phyloP scores from a whole-genome alignment of 2,329 filamentous ascomycete species.

The Cyclaneusma minus region DNA sequence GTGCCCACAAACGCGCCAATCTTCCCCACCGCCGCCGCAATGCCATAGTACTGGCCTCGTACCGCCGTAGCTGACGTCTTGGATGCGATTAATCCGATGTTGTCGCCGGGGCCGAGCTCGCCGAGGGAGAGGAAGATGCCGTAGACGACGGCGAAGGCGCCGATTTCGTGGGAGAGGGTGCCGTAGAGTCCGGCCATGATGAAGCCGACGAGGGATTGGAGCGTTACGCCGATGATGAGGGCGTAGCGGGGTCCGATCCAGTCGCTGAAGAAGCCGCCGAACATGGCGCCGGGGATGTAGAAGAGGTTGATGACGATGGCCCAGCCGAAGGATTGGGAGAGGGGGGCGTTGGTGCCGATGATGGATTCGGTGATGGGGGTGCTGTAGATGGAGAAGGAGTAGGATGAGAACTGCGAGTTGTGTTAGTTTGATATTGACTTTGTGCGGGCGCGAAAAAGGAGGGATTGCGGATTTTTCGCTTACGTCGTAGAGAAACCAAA shows the following conservation, averaged over 20 bases:
- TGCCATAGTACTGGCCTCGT: constrained; percentile 62
- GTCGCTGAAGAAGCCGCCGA: constrained; percentile 66
- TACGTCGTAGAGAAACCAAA: constrained; percentile 77
- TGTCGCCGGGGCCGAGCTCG: constrained; percentile 77
- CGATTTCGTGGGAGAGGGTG: constrained; percentile 56
- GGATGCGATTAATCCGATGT: constrained; percentile 73
- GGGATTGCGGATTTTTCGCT: constrained; percentile 12
- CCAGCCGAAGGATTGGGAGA: constrained; percentile 77
- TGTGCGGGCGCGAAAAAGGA: background rate
- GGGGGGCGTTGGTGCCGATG: constrained; percentile 37
- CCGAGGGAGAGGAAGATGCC: constrained; percentile 65
- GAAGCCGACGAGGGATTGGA: constrained; percentile 70
- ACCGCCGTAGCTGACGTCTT: constrained; percentile 83
- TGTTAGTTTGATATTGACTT: constrained; percentile 7
- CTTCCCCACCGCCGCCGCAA: constrained; percentile 60
- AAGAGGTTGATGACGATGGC: constrained; percentile 79
- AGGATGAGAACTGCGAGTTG: constrained; percentile 49
- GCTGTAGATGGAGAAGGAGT: constrained; percentile 77
- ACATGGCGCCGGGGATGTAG: constrained; percentile 68
- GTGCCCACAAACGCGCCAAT: constrained; percentile 76
- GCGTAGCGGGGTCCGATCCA: constrained; percentile 64
- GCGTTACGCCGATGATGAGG: constrained; percentile 51
- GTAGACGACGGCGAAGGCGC: constrained; percentile 64
- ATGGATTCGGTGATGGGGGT: constrained; percentile 56
- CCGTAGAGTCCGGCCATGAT: constrained; percentile 74